Evolutionary conservation across 169 alveolate genomes (phyloP).

Genomic region (Eimeria praecox): DNA sequence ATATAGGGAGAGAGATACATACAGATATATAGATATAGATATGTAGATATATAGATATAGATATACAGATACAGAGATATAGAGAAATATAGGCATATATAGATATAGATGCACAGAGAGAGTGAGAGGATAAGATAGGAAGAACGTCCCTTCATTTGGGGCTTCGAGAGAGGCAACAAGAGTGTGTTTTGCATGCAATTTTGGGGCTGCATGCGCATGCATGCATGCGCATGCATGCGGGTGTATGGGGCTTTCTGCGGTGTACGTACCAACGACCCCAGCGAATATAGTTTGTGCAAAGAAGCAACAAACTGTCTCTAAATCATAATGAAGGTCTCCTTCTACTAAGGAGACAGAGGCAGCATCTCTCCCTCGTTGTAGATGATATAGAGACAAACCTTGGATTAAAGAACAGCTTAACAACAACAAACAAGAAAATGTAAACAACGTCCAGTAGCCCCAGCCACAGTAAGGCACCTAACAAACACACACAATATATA

Average conservation of each 20-base stretch:
- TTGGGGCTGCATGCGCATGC: background rate
- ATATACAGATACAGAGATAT: no score
- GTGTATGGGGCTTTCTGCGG: background rate
- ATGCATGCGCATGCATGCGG: no score
- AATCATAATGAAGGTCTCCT: conserved; percentile 5
- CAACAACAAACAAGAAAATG: background rate
- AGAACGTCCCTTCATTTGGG: no score
- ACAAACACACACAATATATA: background rate
- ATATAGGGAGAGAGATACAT: no score
- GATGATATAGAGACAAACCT: background rate
- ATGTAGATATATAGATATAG: no score
- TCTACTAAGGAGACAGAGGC: background rate
- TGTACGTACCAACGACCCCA: conserved; percentile 6
- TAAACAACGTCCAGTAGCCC: background rate
- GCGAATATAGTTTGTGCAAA: background rate
- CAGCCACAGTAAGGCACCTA: conserved; percentile 59
- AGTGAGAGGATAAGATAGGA: no score
- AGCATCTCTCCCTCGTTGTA: conserved; percentile 26
- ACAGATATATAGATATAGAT: no score
- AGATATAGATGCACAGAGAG: no score
- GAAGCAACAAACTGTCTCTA: background rate
- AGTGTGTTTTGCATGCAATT: background rate
- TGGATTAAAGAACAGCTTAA: background rate
- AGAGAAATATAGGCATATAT: no score
- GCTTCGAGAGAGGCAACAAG: no score